Percentiles rank a stretch among this genome's conserved stretches.
Evolutionary conservation across 768 basidiomycete genomes (phyloP).

Genomic region (Steccherinum ochraceum): DNA sequence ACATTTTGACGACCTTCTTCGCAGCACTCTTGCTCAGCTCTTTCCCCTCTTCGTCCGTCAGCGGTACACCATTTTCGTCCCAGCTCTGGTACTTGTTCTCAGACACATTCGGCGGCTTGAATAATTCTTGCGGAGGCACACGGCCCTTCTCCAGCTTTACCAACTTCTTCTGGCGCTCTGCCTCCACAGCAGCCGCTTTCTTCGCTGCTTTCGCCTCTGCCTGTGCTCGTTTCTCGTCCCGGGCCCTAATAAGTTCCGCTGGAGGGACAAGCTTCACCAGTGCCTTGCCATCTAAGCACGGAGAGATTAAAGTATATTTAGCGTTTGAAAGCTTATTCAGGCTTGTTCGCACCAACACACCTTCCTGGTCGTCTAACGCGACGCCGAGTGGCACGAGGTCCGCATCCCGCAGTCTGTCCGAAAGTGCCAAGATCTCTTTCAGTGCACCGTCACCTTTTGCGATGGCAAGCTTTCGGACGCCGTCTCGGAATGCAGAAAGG

Average conservation of each 20-base stretch:
- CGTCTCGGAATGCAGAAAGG: slow-evolving; percentile 88
- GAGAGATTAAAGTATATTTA: slow-evolving; percentile 1
- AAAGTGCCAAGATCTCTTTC: slow-evolving; percentile 79
- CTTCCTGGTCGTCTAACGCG: slow-evolving; percentile 94
- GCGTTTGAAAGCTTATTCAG: not conserved
- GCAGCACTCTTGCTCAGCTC: slow-evolving; percentile 74
- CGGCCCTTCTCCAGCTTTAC: slow-evolving; percentile 85
- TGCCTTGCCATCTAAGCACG: slow-evolving; percentile 78
- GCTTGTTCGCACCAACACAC: slow-evolving; percentile 30
- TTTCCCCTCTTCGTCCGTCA: slow-evolving; percentile 77
- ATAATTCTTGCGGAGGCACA: slow-evolving; percentile 67
- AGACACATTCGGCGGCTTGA: slow-evolving; percentile 73
- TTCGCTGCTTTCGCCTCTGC: slow-evolving; percentile 71
- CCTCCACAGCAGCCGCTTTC: slow-evolving; percentile 65
- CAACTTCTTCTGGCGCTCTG: slow-evolving; percentile 58
- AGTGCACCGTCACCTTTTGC: slow-evolving; percentile 55
- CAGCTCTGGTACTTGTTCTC: slow-evolving; percentile 76
- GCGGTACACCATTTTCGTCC: slow-evolving; percentile 80
- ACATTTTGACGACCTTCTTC: slow-evolving; percentile 77
- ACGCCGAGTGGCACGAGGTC: slow-evolving; percentile 94
- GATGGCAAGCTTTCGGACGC: slow-evolving; percentile 79
- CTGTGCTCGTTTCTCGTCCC: slow-evolving; percentile 82
- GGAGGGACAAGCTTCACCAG: slow-evolving; percentile 89
- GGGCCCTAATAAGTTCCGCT: slow-evolving; percentile 69
- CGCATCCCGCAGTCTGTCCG: slow-evolving; percentile 83